These are phyloP conservation scores for Pseudocercospora fijiensis DNA, from an alignment of 2,329 filamentous ascomycete genomes.

Conservation along the genomic window DNA sequence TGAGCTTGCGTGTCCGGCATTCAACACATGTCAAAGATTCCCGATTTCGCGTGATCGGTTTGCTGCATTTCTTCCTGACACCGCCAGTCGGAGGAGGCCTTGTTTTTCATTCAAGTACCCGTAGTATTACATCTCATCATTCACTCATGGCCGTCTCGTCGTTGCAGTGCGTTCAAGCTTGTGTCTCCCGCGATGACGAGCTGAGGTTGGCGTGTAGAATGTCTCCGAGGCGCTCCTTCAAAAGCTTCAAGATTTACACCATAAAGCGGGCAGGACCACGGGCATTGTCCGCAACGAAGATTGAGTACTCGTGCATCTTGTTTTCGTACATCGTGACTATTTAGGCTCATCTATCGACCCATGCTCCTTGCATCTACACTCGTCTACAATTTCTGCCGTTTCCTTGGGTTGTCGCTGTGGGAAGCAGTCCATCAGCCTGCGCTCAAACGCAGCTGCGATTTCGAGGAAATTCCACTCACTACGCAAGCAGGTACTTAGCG, in stretches of 20 bases:
- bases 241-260: neutral
- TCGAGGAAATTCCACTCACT: constrained; percentile 19
- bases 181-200: neutral
- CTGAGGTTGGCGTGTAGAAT: neutral
- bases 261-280: neutral
- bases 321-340: neutral
- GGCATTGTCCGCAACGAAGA: neutral
- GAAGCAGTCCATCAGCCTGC: constrained; percentile 17
- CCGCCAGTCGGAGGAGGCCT: neutral
- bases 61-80: constrained; percentile 10
- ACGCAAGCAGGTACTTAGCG: constrained; percentile 68
- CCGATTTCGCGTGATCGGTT: constrained; percentile 17
- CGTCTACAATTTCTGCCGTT: constrained; percentile 17
- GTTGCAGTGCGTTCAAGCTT: neutral
- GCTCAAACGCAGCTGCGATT: constrained; percentile 3
- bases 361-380: constrained; percentile 1
- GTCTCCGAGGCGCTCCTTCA: neutral
- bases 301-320: neutral
- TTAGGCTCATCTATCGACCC: constrained; percentile 4
- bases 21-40: constrained; percentile 15
- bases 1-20: constrained; percentile 16
- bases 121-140: neutral
- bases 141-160: neutral
- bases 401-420: constrained; percentile 11
- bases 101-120: neutral